These are phyloP conservation scores for Penicillium manginii DNA, from an alignment of 495 filamentous ascomycete genomes.

Conservation along the genomic window DNA sequence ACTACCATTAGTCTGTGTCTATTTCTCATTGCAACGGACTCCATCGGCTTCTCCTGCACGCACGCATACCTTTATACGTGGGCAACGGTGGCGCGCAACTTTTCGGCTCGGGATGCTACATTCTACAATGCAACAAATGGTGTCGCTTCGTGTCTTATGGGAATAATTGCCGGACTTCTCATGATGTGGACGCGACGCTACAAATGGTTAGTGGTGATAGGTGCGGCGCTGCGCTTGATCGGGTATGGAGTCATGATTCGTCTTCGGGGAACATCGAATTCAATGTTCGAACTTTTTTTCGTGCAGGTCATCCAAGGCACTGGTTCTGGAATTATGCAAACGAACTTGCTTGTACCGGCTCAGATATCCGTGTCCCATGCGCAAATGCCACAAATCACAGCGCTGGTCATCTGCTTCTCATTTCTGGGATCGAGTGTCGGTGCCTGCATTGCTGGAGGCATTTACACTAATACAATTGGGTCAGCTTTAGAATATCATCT, in stretches of 20 bases:
- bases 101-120: slow-evolving; percentile 45
- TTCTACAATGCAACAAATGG: slow-evolving; percentile 51
- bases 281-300: slow-evolving; percentile 46
- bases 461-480: slow-evolving; percentile 49
- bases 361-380: slow-evolving; percentile 50
- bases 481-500: slow-evolving; percentile 34
- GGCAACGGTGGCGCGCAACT: slow-evolving; percentile 45
- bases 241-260: slow-evolving; percentile 56
- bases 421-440: slow-evolving; percentile 53
- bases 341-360: slow-evolving; percentile 44
- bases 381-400: slow-evolving; percentile 51
- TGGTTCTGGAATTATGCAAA: slow-evolving; percentile 52
- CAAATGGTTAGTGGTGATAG: slow-evolving; percentile 50
- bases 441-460: slow-evolving; percentile 50
- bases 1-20: slow-evolving; percentile 42
- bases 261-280: slow-evolving; percentile 49
- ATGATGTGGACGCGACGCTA: slow-evolving; percentile 49
- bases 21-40: slow-evolving; percentile 42
- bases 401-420: slow-evolving; percentile 44
- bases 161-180: slow-evolving; percentile 43
- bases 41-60: slow-evolving; percentile 44
- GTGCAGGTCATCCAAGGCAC: slow-evolving; percentile 53
- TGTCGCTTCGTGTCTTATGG: slow-evolving; percentile 46
- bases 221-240: slow-evolving; percentile 43
- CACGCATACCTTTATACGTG: slow-evolving; percentile 53